A percentile compares a stretch with the other conserved stretches of the same genome.
phyloP scores from a whole-genome alignment of 805 yeast genomes.

The Kazachstania psychrophila region DNA sequence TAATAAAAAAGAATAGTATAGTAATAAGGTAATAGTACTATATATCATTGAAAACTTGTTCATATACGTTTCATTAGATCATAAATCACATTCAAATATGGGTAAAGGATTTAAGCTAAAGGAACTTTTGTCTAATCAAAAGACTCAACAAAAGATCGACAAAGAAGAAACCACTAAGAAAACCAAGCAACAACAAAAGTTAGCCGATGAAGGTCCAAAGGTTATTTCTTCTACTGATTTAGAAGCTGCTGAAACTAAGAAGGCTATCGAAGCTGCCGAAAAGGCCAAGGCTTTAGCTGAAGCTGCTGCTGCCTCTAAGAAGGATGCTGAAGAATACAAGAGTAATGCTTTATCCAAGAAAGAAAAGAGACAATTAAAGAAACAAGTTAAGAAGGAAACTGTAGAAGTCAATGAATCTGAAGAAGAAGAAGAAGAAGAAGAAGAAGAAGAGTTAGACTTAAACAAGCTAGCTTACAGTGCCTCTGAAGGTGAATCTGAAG shows the following conservation, averaged over 20 bases:
- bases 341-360: constrained; percentile 45
- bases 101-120: constrained; percentile 29
- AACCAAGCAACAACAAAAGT: constrained; percentile 13
- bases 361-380: constrained; percentile 36
- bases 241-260: constrained; percentile 11
- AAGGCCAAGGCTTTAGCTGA: constrained; percentile 9
- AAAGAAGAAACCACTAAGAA: constrained; percentile 19
- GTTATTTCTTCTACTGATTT: constrained; percentile 29
- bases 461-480: constrained; percentile 31
- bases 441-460: constrained; percentile 9
- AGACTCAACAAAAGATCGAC: constrained; percentile 17
- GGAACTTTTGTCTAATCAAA: constrained; percentile 22
- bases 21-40: background rate
- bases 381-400: constrained; percentile 9
- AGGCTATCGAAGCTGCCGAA: background rate
- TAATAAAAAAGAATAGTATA: background rate
- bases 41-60: background rate
- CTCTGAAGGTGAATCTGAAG: constrained; percentile 43
- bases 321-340: constrained; percentile 33
- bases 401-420: constrained; percentile 35
- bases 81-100: constrained; percentile 12
- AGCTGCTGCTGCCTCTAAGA: constrained; percentile 5
- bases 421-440: constrained; percentile 46
- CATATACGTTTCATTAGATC: too few relatives aligned
- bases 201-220: constrained; percentile 24